phyloP scores from a whole-genome alignment of 495 filamentous ascomycete species.

The Penicillium desertorum region DNA sequence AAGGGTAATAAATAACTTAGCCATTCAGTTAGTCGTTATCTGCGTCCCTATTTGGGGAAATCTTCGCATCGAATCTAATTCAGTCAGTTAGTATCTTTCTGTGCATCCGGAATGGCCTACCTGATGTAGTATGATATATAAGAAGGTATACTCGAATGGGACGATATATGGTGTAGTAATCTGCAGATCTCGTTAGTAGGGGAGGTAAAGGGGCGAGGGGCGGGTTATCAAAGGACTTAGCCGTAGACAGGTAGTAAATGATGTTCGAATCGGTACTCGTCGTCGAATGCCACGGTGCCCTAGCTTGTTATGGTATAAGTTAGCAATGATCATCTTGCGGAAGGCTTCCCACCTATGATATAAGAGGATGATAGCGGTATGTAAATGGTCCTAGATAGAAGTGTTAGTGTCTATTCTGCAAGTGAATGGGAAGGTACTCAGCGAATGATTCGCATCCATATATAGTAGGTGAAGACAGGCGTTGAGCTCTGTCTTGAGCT shows the following conservation, averaged over 20 bases:
- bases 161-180: not conserved
- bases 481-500: not conserved
- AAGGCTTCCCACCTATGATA: not conserved
- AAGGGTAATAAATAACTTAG: not conserved
- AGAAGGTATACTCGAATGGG: not conserved
- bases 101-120: not conserved
- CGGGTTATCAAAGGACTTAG: not conserved
- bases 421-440: slow-evolving; percentile 2
- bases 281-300: not conserved
- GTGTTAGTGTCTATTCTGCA: not conserved
- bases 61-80: not conserved
- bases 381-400: not conserved
- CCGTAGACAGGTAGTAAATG: not conserved
- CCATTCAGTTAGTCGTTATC: not conserved
- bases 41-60: not conserved
- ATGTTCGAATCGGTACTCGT: not conserved
- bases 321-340: not conserved
- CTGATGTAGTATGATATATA: not conserved
- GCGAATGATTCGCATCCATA: not conserved
- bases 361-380: not conserved
- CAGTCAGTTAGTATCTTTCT: not conserved
- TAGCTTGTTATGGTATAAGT: not conserved
- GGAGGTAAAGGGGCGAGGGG: not conserved
- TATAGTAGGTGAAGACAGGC: not conserved
- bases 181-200: not conserved